These are phyloP conservation scores for Neurospora sp. DNA, from an alignment of 495 filamentous ascomycete genomes.

Conservation along the genomic window DNA sequence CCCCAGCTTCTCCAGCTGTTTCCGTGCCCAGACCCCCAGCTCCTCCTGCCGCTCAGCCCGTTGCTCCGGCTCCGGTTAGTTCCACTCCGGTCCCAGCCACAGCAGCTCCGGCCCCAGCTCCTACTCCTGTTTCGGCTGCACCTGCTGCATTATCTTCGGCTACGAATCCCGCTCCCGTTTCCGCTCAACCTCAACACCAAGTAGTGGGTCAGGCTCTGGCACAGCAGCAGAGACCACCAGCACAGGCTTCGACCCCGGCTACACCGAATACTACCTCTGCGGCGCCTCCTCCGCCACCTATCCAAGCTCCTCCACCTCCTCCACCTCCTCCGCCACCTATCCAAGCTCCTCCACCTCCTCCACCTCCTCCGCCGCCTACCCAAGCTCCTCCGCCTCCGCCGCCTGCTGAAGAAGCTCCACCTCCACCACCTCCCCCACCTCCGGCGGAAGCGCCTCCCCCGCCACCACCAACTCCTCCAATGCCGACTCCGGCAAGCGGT, in stretches of 20 bases:
- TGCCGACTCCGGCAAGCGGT: background rate
- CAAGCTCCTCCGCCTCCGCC: background rate
- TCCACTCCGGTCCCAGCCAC: background rate
- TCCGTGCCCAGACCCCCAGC: background rate
- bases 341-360: background rate
- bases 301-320: background rate
- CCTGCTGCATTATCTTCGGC: background rate
- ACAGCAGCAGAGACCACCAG: background rate
- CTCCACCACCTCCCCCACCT: background rate
- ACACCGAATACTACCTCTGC: background rate
- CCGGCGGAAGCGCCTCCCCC: background rate
- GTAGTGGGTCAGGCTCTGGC: background rate
- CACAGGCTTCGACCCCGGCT: background rate
- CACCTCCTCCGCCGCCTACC: background rate
- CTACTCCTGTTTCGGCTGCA: background rate
- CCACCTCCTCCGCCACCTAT: background rate
- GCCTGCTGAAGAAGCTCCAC: background rate
- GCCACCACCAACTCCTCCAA: background rate
- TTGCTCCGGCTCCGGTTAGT: background rate
- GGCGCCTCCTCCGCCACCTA: background rate
- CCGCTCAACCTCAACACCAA: background rate
- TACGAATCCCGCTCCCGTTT: background rate
- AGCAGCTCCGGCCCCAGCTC: background rate
- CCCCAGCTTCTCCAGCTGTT: background rate
- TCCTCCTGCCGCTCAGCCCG: background rate